Conservation (phyloP, 352 stramenopile species). For the Porosira glacialis region DNA sequence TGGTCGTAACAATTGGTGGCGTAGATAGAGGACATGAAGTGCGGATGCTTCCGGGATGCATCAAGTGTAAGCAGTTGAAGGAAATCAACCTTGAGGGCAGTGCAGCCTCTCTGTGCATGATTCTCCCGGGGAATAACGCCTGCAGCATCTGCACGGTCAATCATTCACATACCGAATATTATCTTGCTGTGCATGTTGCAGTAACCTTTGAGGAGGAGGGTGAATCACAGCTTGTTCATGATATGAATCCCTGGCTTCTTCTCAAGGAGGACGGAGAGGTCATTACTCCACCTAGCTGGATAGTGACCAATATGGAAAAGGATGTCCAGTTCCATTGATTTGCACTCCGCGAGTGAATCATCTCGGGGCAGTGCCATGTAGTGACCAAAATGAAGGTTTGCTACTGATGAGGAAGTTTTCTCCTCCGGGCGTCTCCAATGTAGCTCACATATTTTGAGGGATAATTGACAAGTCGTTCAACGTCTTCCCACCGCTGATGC, state of each 20-base stretch:
- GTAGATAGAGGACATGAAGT: constrained; percentile 9
- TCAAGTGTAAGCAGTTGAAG: constrained; percentile 6
- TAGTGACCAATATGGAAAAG: constrained; percentile 1
- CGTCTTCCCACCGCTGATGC: neutral
- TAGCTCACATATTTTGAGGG: neutral
- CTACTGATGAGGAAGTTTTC: neutral
- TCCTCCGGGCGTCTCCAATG: constrained; percentile 3
- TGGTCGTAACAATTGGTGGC: constrained; percentile 18
- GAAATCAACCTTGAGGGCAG: constrained; percentile 6
- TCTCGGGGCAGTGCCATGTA: constrained; percentile 9
- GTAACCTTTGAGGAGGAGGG: constrained; percentile 21
- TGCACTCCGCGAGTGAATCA: neutral
- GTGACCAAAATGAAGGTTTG: constrained; percentile 5
- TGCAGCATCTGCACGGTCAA: constrained; percentile 3
- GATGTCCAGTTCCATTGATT: constrained; percentile 3
- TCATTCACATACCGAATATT: constrained; percentile 13
- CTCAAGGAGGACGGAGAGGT: constrained; percentile 17
- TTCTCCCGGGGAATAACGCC: constrained; percentile 10
- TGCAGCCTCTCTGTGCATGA: constrained; percentile 4
- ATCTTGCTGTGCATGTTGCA: constrained; percentile 25
- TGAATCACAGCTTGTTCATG: constrained; percentile 18
- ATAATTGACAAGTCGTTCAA: neutral
- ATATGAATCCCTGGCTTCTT: constrained; percentile 16
- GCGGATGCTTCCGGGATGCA: constrained; percentile 2
- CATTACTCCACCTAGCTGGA: constrained; percentile 9